phyloP scores from a whole-genome alignment of 148 eudicot species.

The Vaccinium myrtillus region DNA sequence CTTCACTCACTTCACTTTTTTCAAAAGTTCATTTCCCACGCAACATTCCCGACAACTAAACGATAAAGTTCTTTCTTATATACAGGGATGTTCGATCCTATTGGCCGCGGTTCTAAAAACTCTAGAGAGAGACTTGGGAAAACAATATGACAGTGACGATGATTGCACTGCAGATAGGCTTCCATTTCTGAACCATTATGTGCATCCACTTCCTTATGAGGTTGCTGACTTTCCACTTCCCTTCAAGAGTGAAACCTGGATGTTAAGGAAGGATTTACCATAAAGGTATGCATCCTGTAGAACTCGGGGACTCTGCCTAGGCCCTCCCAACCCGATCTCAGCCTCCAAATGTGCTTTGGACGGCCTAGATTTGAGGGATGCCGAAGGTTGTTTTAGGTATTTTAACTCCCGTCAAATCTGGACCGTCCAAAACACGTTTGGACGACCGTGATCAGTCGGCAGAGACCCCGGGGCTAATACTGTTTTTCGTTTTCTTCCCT shows the following conservation, averaged over 20 bases:
- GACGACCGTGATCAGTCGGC: no score
- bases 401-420: no score
- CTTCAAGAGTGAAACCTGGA: conserved; percentile 17
- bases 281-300: background rate
- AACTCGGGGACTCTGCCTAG: no score
- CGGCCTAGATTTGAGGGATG: no score
- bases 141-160: conserved; percentile 12
- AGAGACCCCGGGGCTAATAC: background rate
- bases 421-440: no score
- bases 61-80: background rate
- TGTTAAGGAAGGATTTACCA: background rate
- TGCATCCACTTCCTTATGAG: conserved; percentile 8
- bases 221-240: conserved; percentile 14
- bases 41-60: no score
- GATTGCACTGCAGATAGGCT: background rate
- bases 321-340: no score
- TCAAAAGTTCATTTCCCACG: no score
- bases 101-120: conserved; percentile 43
- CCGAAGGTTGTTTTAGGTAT: no score
- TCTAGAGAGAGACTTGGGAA: background rate
- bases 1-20: no score
- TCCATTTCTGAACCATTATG: conserved; percentile 16
- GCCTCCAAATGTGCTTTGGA: no score
- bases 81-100: conserved; percentile 39
- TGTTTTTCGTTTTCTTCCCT: background rate